Conservation (phyloP, 2,329 filamentous ascomycete species). For the Diaporthe amygdali region DNA sequence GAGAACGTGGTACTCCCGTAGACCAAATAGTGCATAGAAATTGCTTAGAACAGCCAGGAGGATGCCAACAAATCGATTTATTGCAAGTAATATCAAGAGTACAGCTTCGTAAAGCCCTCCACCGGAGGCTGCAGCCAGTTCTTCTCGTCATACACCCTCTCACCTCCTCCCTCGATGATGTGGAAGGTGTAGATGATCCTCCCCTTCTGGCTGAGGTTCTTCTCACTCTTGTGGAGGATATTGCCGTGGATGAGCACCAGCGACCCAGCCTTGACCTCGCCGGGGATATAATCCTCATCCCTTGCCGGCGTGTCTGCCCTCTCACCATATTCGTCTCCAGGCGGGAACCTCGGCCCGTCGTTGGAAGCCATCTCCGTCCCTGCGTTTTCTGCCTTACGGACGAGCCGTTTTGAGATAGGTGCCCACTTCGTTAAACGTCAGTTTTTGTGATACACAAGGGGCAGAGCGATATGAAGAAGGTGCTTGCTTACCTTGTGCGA, state of each 20-base stretch:
- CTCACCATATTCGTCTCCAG: slow-evolving; percentile 52
- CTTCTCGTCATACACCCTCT: slow-evolving; percentile 75
- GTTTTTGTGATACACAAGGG: not conserved
- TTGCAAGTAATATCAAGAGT: slow-evolving; percentile 33
- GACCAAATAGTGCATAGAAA: not conserved
- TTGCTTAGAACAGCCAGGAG: too few relatives aligned
- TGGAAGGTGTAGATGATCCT: slow-evolving; percentile 98
- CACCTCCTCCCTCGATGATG: slow-evolving; percentile 80
- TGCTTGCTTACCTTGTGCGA: slow-evolving; percentile 62
- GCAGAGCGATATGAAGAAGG: not conserved
- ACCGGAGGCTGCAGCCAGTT: slow-evolving; percentile 93
- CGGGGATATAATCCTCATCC: slow-evolving; percentile 72
- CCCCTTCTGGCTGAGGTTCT: slow-evolving; percentile 83
- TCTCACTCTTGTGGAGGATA: slow-evolving; percentile 93
- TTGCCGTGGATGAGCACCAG: slow-evolving; percentile 96
- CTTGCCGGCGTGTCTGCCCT: slow-evolving; percentile 42
- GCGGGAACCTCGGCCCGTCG: slow-evolving; percentile 67
- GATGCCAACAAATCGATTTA: not conserved
- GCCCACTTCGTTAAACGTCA: slow-evolving; percentile 51
- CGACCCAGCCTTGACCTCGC: slow-evolving; percentile 89
- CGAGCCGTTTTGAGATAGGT: slow-evolving; percentile 75
- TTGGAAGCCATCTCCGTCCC: slow-evolving; percentile 78
- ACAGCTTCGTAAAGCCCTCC: slow-evolving; percentile 78
- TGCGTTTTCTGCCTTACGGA: slow-evolving; percentile 59
- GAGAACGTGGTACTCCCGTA: not conserved